phyloP scores from a whole-genome alignment of 2,329 filamentous ascomycete species.

The Penicillium corylophilum region DNA sequence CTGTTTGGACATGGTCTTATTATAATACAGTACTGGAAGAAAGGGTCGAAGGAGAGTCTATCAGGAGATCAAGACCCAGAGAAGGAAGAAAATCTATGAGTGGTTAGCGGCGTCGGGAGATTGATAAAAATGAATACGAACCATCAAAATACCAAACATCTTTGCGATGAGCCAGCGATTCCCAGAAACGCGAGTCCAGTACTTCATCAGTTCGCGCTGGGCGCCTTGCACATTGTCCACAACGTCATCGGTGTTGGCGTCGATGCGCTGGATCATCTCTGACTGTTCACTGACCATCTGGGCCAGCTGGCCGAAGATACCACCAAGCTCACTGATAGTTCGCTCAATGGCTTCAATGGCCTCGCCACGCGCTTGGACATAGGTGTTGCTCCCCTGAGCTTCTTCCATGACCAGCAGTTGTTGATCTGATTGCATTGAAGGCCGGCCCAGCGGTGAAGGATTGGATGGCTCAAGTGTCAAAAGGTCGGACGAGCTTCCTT shows the following conservation, averaged over 20 bases:
- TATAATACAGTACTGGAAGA: slow-evolving; percentile 33
- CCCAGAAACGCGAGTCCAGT: slow-evolving; percentile 90
- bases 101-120: slow-evolving; percentile 10
- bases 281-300: slow-evolving; percentile 97
- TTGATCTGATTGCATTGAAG: slow-evolving; percentile 68
- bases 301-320: slow-evolving; percentile 90
- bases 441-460: slow-evolving; percentile 47
- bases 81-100: slow-evolving; percentile 70
- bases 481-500: slow-evolving; percentile 61
- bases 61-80: slow-evolving; percentile 65
- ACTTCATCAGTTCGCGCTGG: slow-evolving; percentile 91
- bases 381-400: slow-evolving; percentile 78
- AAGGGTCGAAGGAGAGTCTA: slow-evolving; percentile 20
- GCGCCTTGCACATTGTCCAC: slow-evolving; percentile 98
- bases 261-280: slow-evolving; percentile 96
- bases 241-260: slow-evolving; percentile 95
- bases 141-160: slow-evolving; percentile 80
- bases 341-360: slow-evolving; percentile 96
- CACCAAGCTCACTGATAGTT: slow-evolving; percentile 87
- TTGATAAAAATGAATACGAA: slow-evolving; percentile 25
- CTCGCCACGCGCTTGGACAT: slow-evolving; percentile 90
- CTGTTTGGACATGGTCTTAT: slow-evolving; percentile 24
- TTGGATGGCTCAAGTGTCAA: slow-evolving; percentile 74
- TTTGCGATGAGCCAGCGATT: slow-evolving; percentile 94
- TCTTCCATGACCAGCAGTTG: slow-evolving; percentile 93